A percentile compares a stretch with the other conserved stretches of the same genome.
Conservation (phyloP, 345 rosid genomes). For the Kernera saxatilis region DNA sequence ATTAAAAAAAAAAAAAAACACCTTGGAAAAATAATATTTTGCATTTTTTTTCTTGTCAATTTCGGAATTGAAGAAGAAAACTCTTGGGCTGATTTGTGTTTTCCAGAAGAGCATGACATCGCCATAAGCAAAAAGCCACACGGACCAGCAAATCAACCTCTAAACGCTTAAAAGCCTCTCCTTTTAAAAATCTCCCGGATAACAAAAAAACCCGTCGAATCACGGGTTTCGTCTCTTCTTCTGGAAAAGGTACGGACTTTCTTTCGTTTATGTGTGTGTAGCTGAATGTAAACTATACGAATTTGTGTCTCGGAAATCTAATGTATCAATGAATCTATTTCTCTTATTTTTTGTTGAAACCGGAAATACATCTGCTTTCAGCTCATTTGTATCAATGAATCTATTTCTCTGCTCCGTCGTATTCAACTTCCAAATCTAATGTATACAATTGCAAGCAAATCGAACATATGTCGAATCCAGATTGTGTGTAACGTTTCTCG, state of each 20-base stretch:
- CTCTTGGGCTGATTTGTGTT: not conserved
- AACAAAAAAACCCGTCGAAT: not conserved
- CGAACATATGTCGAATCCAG: too few relatives aligned
- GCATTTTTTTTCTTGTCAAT: not conserved
- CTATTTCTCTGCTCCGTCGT: too few relatives aligned
- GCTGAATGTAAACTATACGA: not conserved
- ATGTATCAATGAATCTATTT: not conserved
- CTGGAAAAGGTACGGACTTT: conserved; percentile 12
- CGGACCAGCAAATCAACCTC: not conserved
- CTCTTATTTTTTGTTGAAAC: not conserved
- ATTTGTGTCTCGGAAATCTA: not conserved
- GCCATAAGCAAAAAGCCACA: conserved; percentile 4
- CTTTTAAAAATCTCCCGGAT: not conserved
- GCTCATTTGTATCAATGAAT: too few relatives aligned
- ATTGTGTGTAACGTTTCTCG: too few relatives aligned
- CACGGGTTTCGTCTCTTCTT: conserved; percentile 15
- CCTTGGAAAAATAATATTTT: not conserved
- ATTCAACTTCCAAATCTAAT: too few relatives aligned
- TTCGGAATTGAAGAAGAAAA: not conserved
- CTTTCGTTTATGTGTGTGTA: not conserved
- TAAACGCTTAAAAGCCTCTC: conserved; percentile 17
- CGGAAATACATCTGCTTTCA: too few relatives aligned
- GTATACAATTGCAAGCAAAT: too few relatives aligned
- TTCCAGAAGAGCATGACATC: not conserved
- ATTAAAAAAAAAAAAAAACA: too few relatives aligned